Percentiles rank a stretch among this genome's conserved stretches.
Conservation (phyloP, 768 basidiomycete species). For the Boletus sensibilis region DNA sequence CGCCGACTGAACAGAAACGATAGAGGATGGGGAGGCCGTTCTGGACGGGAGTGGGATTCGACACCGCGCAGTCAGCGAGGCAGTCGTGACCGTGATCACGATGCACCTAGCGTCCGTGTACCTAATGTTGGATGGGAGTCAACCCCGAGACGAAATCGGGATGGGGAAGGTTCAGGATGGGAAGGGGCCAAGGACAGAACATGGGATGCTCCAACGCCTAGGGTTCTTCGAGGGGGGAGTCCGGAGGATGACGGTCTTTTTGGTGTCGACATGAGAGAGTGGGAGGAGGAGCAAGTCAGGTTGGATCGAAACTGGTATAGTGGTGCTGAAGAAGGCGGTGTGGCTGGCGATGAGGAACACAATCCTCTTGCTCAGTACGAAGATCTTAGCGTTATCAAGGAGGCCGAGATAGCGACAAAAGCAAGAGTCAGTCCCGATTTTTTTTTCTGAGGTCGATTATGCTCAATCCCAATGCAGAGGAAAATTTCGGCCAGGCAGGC, state of each 20-base stretch:
- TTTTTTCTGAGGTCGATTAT: background rate
- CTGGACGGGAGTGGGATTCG: slow-evolving; percentile 50
- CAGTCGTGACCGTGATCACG: slow-evolving; percentile 40
- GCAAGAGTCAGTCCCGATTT: slow-evolving; percentile 52
- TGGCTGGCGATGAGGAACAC: slow-evolving; percentile 88
- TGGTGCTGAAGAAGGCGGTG: slow-evolving; percentile 81
- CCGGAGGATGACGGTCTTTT: slow-evolving; percentile 65
- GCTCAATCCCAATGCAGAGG: slow-evolving; percentile 47
- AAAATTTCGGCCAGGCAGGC: slow-evolving; percentile 93
- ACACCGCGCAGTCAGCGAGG: slow-evolving; percentile 61
- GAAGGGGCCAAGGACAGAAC: slow-evolving; percentile 50
- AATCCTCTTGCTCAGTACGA: slow-evolving; percentile 94
- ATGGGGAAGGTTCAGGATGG: slow-evolving; percentile 64
- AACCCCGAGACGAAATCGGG: slow-evolving; percentile 64
- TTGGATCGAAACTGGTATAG: slow-evolving; percentile 97
- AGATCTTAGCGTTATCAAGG: slow-evolving; percentile 66
- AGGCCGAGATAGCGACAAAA: slow-evolving; percentile 74
- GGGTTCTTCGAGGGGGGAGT: slow-evolving; percentile 61
- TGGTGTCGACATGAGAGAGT: slow-evolving; percentile 78
- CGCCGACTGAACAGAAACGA: slow-evolving; percentile 83
- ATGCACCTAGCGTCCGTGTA: slow-evolving; percentile 82
- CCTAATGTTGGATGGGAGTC: slow-evolving; percentile 95
- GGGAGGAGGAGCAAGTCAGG: slow-evolving; percentile 95
- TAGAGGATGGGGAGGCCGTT: slow-evolving; percentile 43
- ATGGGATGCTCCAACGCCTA: slow-evolving; percentile 88